Evolutionary conservation across 176 grass and related monocot genomes (phyloP).

Genomic region (Aechmea fasciata): DNA sequence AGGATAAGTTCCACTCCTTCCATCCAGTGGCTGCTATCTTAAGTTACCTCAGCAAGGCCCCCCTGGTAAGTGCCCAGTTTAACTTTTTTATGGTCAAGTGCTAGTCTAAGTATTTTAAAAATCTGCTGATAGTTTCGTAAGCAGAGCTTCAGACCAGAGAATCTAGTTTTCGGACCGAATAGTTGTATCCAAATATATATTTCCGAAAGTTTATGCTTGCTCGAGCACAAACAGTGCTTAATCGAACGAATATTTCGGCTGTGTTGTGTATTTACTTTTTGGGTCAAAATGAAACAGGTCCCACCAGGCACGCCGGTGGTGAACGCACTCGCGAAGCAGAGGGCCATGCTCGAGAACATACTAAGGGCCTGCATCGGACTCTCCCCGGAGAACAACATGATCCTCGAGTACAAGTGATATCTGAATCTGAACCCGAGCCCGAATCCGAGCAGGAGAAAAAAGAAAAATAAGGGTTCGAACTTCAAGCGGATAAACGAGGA

Average conservation of each 20-base stretch:
- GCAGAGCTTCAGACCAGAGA: too few species aligned
- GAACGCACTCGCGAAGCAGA: constrained; percentile 88
- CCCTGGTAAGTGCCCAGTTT: constrained; percentile 51
- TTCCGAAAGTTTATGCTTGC: too few species aligned
- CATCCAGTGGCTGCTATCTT: constrained; percentile 93
- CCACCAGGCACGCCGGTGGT: constrained; percentile 90
- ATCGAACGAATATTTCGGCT: background rate
- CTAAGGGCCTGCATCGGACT: constrained; percentile 88
- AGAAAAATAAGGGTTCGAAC: background rate
- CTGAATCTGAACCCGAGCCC: background rate
- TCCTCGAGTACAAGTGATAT: constrained; percentile 91
- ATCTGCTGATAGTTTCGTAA: too few species aligned
- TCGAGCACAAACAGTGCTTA: too few species aligned
- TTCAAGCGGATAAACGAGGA: background rate
- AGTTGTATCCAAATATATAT: too few species aligned
- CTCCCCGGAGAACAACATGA: constrained; percentile 92
- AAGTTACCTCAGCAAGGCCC: constrained; percentile 96
- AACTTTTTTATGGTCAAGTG: too few species aligned
- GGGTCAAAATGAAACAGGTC: constrained; percentile 40
- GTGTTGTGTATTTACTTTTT: background rate
- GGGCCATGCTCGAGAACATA: constrained; percentile 99
- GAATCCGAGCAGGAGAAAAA: too few species aligned
- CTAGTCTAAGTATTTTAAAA: too few species aligned
- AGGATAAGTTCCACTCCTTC: constrained; percentile 97
- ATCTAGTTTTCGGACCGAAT: too few species aligned